phyloP scores from a whole-genome alignment of 352 stramenopile species.

The Pythium dissimile region DNA sequence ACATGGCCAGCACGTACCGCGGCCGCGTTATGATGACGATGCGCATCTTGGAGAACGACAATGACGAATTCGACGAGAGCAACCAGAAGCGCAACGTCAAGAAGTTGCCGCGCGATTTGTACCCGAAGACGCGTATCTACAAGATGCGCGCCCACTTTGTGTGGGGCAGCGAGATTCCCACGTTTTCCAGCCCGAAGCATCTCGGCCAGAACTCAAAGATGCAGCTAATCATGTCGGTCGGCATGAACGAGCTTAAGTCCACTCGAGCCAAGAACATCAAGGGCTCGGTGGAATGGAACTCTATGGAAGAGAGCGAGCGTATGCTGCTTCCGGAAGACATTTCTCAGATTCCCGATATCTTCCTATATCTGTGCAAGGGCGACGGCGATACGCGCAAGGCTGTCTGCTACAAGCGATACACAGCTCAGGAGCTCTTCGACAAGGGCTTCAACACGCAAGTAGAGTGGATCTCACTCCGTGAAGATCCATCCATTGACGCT shows the following conservation, averaged over 20 bases:
- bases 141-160: slow-evolving; percentile 73
- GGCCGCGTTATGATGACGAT: slow-evolving; percentile 79
- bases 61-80: slow-evolving; percentile 68
- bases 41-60: slow-evolving; percentile 63
- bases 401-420: slow-evolving; percentile 81
- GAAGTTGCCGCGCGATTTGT: slow-evolving; percentile 51
- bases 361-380: slow-evolving; percentile 81
- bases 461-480: slow-evolving; percentile 76
- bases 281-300: slow-evolving; percentile 82
- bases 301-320: slow-evolving; percentile 70
- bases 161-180: slow-evolving; percentile 70
- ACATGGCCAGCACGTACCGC: slow-evolving; percentile 80
- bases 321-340: slow-evolving; percentile 70
- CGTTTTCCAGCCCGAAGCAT: slow-evolving; percentile 64
- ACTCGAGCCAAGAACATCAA: slow-evolving; percentile 66
- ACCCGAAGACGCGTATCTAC: slow-evolving; percentile 61
- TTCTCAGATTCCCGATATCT: slow-evolving; percentile 83
- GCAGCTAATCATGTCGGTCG: slow-evolving; percentile 66
- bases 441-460: slow-evolving; percentile 48
- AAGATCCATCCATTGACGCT: slow-evolving; percentile 78
- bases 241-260: slow-evolving; percentile 58
- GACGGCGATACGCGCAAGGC: slow-evolving; percentile 55
- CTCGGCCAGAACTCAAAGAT: slow-evolving; percentile 77
- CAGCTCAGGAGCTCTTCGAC: slow-evolving; percentile 69
- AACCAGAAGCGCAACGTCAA: slow-evolving; percentile 87